Base-by-base conservation (phyloP, 1,139 yeast species). In the Lodderomyces orthopsilosis region DNA sequence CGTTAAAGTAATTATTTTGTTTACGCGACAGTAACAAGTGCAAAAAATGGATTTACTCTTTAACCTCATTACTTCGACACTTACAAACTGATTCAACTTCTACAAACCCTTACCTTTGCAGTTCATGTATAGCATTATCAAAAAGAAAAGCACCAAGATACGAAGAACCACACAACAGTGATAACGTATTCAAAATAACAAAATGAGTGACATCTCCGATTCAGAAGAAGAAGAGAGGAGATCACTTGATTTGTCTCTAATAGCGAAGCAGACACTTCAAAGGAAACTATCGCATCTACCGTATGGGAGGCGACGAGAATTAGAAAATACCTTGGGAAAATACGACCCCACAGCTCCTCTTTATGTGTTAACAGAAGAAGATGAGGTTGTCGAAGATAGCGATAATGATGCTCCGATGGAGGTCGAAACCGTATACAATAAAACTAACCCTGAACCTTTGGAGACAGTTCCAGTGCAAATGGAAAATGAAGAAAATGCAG, bases 161-260 rank as follows among this genome's bases (percentile, higher is more conserved):
- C 37, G 37, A 24, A 22, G 22, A 12, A 35, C 9, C 2, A 13
- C 17, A 22, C 28, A 30, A 15, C 34, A 15, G 34, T 30, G 37
- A 35, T 35, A 35, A 13, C 37, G 27, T 21, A 34, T 34, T 8
- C 5, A 21, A n/a, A 21, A 9, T 7, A 24, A 12, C 8, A 34
- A 10, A 21, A 34, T 35, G 37, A 35, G 37, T 34, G 51, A 49
- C 39, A 47, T 56, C 37, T 51, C 59, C 23, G 59, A 56, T 46
- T 56, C 59, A 36, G 57, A 54, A 8, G 40, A 34, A 12, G 48
- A 40, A 17, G 28, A 17, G 14, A 43, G 41, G 37, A 10, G 32
- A n/a, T 27, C 26, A 14, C 27, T 42, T 23, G 41, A 35, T 23
- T 19, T 41, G 30, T 17, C 39, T 6, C n/a, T 40, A 28, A 40